Evolutionary conservation across 192 early-diverging fungal genomes (phyloP).

Genomic region (Entophlyctis helioformis): DNA sequence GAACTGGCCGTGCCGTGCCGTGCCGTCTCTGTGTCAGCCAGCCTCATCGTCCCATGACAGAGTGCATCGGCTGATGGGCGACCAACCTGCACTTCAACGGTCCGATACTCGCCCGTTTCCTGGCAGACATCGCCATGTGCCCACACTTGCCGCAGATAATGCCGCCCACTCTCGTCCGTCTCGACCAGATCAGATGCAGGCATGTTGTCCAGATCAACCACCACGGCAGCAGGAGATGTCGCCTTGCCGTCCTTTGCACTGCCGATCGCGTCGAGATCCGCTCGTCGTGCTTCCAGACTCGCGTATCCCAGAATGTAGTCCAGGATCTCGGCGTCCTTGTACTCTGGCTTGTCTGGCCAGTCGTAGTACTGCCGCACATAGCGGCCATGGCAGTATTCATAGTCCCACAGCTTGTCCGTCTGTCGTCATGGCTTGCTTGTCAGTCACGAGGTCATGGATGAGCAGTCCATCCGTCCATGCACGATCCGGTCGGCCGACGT

Average conservation of each 20-base stretch:
- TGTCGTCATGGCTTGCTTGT: too few species aligned
- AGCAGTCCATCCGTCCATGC: too few species aligned
- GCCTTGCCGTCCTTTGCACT: constrained; percentile 7
- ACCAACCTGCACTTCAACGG: constrained; percentile 69
- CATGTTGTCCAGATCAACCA: background rate
- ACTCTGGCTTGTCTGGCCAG: constrained; percentile 18
- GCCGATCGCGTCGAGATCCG: constrained; percentile 6
- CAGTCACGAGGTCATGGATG: too few species aligned
- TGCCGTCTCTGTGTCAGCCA: too few species aligned
- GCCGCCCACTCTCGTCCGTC: constrained; percentile 18
- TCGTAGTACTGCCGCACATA: constrained; percentile 53
- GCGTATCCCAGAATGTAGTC: constrained; percentile 13
- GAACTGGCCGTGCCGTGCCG: too few species aligned
- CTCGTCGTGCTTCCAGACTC: background rate
- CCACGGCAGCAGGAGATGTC: background rate
- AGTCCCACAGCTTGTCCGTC: constrained; percentile 59
- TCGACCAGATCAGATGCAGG: constrained; percentile 22
- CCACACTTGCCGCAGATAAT: constrained; percentile 62
- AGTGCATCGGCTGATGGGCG: too few species aligned
- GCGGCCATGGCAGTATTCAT: constrained; percentile 69
- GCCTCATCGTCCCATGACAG: too few species aligned
- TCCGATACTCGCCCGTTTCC: constrained; percentile 51
- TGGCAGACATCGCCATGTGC: constrained; percentile 64
- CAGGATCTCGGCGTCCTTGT: constrained; percentile 2
- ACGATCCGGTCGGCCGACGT: too few species aligned